Evolutionary conservation across 2,329 filamentous ascomycete species (phyloP), one percentile per base, ranked within the genome.

Genomic region (Curvularia verruculosa): DNA sequence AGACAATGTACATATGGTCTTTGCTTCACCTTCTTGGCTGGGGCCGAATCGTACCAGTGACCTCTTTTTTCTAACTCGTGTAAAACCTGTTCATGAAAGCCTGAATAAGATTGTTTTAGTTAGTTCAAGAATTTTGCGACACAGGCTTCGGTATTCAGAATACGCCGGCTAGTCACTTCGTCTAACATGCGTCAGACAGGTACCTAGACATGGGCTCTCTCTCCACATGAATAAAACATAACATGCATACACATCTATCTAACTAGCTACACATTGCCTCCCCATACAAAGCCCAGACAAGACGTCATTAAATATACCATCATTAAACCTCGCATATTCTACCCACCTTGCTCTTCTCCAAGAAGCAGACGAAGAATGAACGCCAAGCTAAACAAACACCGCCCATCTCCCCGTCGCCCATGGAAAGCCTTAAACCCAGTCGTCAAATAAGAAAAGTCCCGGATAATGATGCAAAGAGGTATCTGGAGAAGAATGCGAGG

Each of bases 391-490:
- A 47, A 24, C 18, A 44, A 47, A 26, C 18, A 12, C 12, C 18
- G n/a, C 34, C 21, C 12, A 36, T 19, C 34, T 7, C 19, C 13
- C 8, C 26, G 26, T 26, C 23, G 40, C 40, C n/a, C 5, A 26
- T 13, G 21, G 9, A 26, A 15, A 43, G 40, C 40, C 23, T n/a
- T 6, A 40, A 39, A 40, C 47, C n/a, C 34, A 24, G 34, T 37
- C 34, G 40, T 49, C 21, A 7, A 39, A 19, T 9, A 43, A 26
- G 24, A 43, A 43, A 18, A 36, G 3, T 8, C 8, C 28, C 28
- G 10, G 28, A 26, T 43, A 48, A 58, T 49, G 40, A 61, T 56
- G 49, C 52, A 26, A 19, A 60, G 57, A 64, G 62, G 62, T 63
- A 64, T 64, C 62, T 39, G n/a, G 52, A 28, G n/a, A 1, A 39